Base-by-base conservation (phyloP, 345 rosid genomes). In the Durio zibethinus region DNA sequence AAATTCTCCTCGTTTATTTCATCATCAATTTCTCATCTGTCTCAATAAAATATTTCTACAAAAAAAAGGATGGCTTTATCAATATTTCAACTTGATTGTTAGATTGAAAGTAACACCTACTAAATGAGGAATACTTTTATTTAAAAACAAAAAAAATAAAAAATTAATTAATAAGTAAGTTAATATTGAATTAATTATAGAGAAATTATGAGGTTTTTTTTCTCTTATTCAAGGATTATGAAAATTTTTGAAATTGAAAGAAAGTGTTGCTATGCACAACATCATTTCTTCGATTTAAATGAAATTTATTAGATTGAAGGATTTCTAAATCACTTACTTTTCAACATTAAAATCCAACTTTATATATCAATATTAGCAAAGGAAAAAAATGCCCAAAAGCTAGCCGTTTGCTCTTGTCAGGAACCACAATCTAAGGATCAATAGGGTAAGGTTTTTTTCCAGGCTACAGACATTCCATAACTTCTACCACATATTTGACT, bases 401-500 rank as follows among this genome's bases (percentile, higher is more conserved):
- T n/a, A n/a, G n/a, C n/a, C n/a, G n/a, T n/a, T 85, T 90, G 78
- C 98, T 95, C 84, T 87, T 90, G 80, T 95, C 99, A 81, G 98
- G 98, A 83, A 90, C 98, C 80, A 95, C 91, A 73, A 64, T 21
- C 69, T 27, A 64, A 77, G 99, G 98, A 88, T 96, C 99, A 81
- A 92, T 77, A 2, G 98, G 99, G 78, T 98, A 96, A 23, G 97
- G 84, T 60, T 92, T 97, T 86, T 96, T 98, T 76, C 97, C 97
- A 21, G 90, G 84, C 99, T 96, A 80, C 52, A 84, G 57, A 86
- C 69, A 6, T 56, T 52, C 7, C 76, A 70, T 10, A 70, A 42
- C 40, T n/a, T 74, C 42, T 45, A 23, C 45, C 23, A 78, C 70
- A 57, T 56, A 18, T 66, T 6, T 43, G 54, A 40, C 9, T 21